Evolutionary conservation across 176 grass and related monocot genomes (phyloP).

Genomic region (Miscanthus lutarioriparius): DNA sequence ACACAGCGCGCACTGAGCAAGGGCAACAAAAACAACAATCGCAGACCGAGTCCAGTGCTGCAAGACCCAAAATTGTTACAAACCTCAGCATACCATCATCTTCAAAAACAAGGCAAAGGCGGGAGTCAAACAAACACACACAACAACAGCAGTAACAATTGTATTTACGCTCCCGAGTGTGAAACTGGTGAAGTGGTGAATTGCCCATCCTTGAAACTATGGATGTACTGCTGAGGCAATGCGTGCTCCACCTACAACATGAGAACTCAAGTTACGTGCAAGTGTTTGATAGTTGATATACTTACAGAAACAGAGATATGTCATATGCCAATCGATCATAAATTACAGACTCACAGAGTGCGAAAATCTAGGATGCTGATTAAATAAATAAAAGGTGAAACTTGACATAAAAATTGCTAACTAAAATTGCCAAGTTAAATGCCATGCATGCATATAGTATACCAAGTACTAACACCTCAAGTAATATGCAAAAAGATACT

Average conservation of each 20-base stretch:
- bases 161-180: slow-evolving; percentile 72
- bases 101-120: slow-evolving; percentile 16
- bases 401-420: not conserved
- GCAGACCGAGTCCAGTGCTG: slow-evolving; percentile 6
- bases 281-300: not conserved
- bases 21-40: slow-evolving; percentile 27
- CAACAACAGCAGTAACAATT: not conserved
- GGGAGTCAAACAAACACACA: slow-evolving; percentile 24
- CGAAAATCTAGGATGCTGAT: not conserved
- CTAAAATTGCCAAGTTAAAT: not conserved
- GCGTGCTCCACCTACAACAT: slow-evolving; percentile 76
- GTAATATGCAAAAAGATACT: not conserved
- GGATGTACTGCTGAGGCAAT: slow-evolving; percentile 84
- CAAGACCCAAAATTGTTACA: slow-evolving; percentile 23
- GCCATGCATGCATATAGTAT: not conserved
- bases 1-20: not conserved
- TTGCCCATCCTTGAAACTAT: slow-evolving; percentile 73
- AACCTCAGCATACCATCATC: slow-evolving; percentile 26
- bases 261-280: not conserved
- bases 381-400: not conserved
- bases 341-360: not conserved
- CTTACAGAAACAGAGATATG: not conserved
- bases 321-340: not conserved
- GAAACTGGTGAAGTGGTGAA: slow-evolving; percentile 76
- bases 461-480: not conserved